These are phyloP conservation scores for Solanum rostratum DNA, from an alignment of 257 asterid genomes.

Conservation along the genomic window DNA sequence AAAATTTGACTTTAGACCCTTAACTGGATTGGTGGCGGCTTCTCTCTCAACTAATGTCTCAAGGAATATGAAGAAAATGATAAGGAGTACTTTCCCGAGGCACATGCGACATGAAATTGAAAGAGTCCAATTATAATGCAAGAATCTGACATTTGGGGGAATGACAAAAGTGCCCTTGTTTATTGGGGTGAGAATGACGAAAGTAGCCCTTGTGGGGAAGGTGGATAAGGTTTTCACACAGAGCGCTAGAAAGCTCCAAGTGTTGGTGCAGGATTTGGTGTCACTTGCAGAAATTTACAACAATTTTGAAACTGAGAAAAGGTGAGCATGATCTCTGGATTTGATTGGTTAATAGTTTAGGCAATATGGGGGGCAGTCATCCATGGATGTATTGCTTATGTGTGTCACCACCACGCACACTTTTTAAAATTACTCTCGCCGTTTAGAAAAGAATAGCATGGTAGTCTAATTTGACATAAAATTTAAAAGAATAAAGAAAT, in stretches of 20 bases:
- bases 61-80: too few species aligned
- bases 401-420: background rate
- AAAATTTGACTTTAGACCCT: too few species aligned
- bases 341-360: background rate
- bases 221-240: background rate
- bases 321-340: background rate
- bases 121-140: too few species aligned
- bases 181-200: background rate
- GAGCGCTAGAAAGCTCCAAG: conserved; percentile 2
- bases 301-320: background rate
- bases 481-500: too few species aligned
- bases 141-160: background rate
- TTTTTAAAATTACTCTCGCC: background rate
- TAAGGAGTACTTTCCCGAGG: too few species aligned
- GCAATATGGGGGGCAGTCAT: background rate
- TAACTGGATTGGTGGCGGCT: too few species aligned
- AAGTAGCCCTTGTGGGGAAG: background rate
- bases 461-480: too few species aligned
- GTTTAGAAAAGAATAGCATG: too few species aligned
- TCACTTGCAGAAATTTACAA: background rate
- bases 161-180: background rate
- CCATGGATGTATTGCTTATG: background rate
- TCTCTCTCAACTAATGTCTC: too few species aligned
- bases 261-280: background rate
- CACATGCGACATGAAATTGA: too few species aligned